Base-by-base conservation (phyloP, 2,329 filamentous ascomycete species). In the Talaromyces sp. region DNA sequence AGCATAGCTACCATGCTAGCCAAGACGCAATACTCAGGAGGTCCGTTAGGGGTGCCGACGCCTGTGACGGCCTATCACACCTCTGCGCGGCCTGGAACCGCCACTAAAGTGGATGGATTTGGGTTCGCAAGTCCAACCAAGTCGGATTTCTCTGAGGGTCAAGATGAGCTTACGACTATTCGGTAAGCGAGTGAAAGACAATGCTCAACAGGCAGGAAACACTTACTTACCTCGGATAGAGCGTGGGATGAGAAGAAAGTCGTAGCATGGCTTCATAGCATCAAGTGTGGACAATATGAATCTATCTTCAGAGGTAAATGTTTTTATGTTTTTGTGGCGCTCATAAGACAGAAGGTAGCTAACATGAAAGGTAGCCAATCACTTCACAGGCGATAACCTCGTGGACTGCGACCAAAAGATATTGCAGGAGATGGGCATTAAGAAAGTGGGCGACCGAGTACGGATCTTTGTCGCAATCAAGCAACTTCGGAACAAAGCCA, bases 401-500 rank as follows among this genome's bases (percentile, higher is more conserved):
- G 82, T 99, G 63, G 94, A 99, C 75, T 93, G 97, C 81, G 94
- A 99, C 74, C 95, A 96, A 79, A 88, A 91, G 51, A 91, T 96
- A 36, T 81, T 99, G 58, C 95, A 96, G 74, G 94, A 99, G 73
- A 96, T 99, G 85, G 94, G 94, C 39, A 93, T 99, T 64, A 95
- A 96, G 64, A 99, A 97, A 75, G 90, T 99, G 60, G 94, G 94
- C 59, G 94, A 99, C 73, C 87, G 94, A 49, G 93, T 99, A 32
- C 89, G 93, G 58, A 87, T 99, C 56, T 92, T 91, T 66, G 82
- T 92, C 57, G 87, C 87, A 61, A 91, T 93, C 69, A 93, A 93
- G 77, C 89, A 91, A 71, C 79, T 94, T 51, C 81, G 90, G 60
- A 91, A 87, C 51, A 90, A 86, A 71, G 84, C 88, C 4, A 88